Evolutionary conservation across 371 early-diverging fungal genomes (phyloP), one percentile per base, ranked within the genome.

Genomic region (Massospora cicadina): DNA sequence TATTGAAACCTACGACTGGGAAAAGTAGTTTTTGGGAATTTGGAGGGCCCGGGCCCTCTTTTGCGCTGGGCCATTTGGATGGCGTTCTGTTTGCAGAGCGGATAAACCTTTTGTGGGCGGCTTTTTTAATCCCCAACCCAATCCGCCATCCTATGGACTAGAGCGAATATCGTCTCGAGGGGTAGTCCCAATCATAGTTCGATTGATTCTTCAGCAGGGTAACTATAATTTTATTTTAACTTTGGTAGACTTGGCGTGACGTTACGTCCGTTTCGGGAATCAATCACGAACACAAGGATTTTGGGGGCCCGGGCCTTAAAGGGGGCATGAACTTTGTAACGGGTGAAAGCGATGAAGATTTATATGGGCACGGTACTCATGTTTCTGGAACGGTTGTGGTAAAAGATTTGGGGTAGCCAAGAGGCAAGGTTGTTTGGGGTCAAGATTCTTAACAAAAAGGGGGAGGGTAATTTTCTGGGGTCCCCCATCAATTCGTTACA

Each of bases 201-300:
- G 13, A 60, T 28, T 31, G 60, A 60, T 60, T 28, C 21, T 3
- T 21, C 21, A 21, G 28, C 21, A 60, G 60, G 60, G 60, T 60
- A 60, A 60, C 10, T 10, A 57, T 21, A 57, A 3, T 12, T 25
- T 27, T 10, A 27, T 27, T 57, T 17, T 12, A 57, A n/a, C 23
- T 28, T 30, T 12, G 13, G 21, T 60, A 23, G 27, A 60, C 53
- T 13, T 24, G 68, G 43, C 84, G 81, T 3, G 85, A 87, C 21
- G 73, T 73, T 60, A 86, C 82, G n/a, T 87, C 87, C 75, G 80
- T 91, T 54, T 89, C 92, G 0, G 93, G 93, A 28, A 77, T 89
- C 65, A 75, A 78, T 63, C 73, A 81, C 65, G 62, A 74, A 26
- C 90, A 90, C 69, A 71, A 74, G 63, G 91, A 92, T 65, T 86